phyloP scores from a whole-genome alignment of 176 grass and related monocot genomes.

The Phyllostachys edulis region DNA sequence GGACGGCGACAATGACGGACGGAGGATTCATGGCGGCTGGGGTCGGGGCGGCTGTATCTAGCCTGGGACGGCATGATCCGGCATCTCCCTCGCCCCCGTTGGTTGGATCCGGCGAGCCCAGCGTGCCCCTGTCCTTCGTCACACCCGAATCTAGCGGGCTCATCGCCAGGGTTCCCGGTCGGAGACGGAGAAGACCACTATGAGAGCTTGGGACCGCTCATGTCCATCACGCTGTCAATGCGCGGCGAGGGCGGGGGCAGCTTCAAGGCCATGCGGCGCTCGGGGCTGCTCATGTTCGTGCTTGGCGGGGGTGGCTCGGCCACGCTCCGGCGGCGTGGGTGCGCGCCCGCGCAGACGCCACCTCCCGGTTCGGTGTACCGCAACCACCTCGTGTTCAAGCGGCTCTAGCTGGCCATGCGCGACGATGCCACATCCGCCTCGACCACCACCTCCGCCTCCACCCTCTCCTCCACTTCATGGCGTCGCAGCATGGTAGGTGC shows the following conservation, averaged over 20 bases:
- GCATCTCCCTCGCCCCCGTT: too few relatives aligned
- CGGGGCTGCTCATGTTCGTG: constrained; percentile 45
- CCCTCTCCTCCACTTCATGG: constrained; percentile 27
- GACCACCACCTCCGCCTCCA: background rate
- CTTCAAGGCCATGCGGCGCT: constrained; percentile 27
- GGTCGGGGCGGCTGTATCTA: too few relatives aligned
- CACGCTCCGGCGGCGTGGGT: constrained; percentile 18
- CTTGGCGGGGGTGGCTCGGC: constrained; percentile 35
- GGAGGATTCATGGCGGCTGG: too few relatives aligned
- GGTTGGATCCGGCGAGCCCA: too few relatives aligned
- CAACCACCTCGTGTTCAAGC: constrained; percentile 71
- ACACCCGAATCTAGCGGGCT: too few relatives aligned
- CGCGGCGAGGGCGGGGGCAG: background rate
- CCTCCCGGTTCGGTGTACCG: constrained; percentile 70
- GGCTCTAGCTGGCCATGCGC: constrained; percentile 73
- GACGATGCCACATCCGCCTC: constrained; percentile 29
- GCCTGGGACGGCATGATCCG: too few relatives aligned
- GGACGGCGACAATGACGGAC: too few relatives aligned
- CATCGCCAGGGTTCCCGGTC: too few relatives aligned
- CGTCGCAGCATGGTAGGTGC: constrained; percentile 46
- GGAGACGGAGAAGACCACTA: too few relatives aligned
- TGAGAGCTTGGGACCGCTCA: background rate
- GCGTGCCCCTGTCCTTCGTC: too few relatives aligned
- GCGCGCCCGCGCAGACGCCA: background rate
- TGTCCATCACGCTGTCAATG: constrained; percentile 21